These are phyloP conservation scores for Fusarium tupiense DNA, from an alignment of 2,329 filamentous ascomycete genomes.

Conservation along the genomic window DNA sequence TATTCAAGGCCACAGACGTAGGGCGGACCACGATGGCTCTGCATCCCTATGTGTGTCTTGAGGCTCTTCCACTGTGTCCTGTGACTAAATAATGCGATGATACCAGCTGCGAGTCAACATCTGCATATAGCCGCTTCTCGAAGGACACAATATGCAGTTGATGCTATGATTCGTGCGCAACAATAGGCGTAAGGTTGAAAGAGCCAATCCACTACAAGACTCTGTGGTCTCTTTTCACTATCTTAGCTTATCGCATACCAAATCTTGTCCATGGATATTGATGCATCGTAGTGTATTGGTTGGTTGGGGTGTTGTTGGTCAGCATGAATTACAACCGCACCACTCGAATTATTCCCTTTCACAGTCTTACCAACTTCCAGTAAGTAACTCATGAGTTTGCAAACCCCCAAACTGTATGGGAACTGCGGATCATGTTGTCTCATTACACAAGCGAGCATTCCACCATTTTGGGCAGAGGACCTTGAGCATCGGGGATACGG, in stretches of 20 bases:
- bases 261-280: too few relatives aligned
- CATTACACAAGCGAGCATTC: not conserved
- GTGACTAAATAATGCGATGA: conserved; percentile 3
- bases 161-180: conserved; percentile 2
- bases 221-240: not conserved
- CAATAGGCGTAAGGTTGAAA: not conserved
- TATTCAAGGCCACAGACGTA: not conserved
- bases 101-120: conserved; percentile 1
- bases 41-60: not conserved
- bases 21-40: not conserved
- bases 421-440: not conserved
- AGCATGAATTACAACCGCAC: not conserved
- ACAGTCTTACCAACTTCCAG: not conserved
- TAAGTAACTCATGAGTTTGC: too few relatives aligned
- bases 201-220: not conserved
- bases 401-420: not conserved
- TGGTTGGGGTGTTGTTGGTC: not conserved
- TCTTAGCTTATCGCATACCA: not conserved
- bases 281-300: not conserved
- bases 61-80: conserved; percentile 3
- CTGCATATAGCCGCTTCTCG: conserved; percentile 18
- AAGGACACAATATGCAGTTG: conserved; percentile 25
- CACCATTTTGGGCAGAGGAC: conserved; percentile 12
- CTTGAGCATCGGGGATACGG: conserved; percentile 5
- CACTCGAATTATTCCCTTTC: not conserved